These are phyloP conservation scores for Cocos nucifera DNA, from an alignment of 176 grass and related monocot genomes.

Conservation along the genomic window DNA sequence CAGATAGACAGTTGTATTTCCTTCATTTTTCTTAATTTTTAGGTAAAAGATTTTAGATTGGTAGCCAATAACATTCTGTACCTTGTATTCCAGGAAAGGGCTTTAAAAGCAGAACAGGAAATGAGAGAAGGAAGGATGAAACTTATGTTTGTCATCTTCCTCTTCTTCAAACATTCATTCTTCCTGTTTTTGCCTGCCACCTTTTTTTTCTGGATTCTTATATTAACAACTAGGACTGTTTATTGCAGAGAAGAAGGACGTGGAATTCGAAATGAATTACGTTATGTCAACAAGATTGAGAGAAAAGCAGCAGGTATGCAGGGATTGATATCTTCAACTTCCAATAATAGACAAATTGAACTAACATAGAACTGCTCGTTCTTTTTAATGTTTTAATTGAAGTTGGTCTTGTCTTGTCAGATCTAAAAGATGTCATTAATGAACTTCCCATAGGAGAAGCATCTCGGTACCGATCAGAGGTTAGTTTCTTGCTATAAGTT, in stretches of 20 bases:
- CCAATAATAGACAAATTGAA: neutral
- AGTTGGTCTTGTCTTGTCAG: conserved; percentile 1
- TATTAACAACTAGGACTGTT: neutral
- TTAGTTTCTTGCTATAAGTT: neutral
- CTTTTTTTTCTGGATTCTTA: neutral
- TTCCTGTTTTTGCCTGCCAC: neutral
- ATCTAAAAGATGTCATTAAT: neutral
- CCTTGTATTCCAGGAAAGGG: conserved; percentile 2
- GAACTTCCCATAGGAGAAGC: conserved; percentile 12
- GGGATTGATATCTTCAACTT: too few relatives aligned
- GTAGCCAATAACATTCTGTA: neutral
- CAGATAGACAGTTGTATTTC: too few relatives aligned
- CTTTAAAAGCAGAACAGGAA: neutral
- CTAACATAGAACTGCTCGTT: neutral
- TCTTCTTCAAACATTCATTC: neutral
- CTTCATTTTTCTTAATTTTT: too few relatives aligned
- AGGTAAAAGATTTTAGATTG: too few relatives aligned
- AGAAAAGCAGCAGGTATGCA: conserved; percentile 2
- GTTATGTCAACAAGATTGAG: neutral
- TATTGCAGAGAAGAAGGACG: conserved; percentile 11
- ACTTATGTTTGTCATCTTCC: neutral
- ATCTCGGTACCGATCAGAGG: conserved; percentile 3
- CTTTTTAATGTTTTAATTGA: neutral
- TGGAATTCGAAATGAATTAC: conserved; percentile 3
- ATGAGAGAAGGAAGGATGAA: neutral